phyloP scores from a whole-genome alignment of 805 yeast genomes.

The Nakazawaea laoshanensis region DNA sequence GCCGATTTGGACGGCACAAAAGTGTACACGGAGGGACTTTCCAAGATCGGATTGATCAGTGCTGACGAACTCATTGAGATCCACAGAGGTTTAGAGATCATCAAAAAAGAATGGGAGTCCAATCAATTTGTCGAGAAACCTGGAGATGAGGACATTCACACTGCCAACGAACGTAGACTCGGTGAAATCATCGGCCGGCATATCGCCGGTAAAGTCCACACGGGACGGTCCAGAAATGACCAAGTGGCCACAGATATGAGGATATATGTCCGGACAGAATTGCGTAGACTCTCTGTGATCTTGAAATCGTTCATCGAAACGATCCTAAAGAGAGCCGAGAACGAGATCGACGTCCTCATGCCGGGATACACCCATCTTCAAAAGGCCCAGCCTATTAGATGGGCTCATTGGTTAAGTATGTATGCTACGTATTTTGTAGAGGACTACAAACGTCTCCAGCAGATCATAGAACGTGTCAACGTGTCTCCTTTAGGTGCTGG shows the following conservation, averaged over 20 bases:
- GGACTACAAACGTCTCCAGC: constrained; percentile 78
- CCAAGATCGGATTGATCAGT: constrained; percentile 69
- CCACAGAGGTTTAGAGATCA: constrained; percentile 69
- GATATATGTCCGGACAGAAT: constrained; percentile 76
- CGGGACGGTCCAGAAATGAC: constrained; percentile 98
- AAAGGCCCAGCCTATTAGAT: constrained; percentile 98
- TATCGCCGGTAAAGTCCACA: constrained; percentile 96
- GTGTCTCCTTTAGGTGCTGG: constrained; percentile 93
- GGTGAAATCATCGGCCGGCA: constrained; percentile 93
- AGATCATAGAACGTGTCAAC: constrained; percentile 76
- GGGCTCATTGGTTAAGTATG: constrained; percentile 96
- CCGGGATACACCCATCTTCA: constrained; percentile 99
- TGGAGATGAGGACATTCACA: constrained; percentile 97
- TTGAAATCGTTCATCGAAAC: constrained; percentile 58
- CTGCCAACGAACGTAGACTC: constrained; percentile 95
- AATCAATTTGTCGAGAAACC: constrained; percentile 63
- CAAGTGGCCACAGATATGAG: constrained; percentile 99
- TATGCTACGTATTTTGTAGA: constrained; percentile 92
- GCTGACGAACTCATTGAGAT: constrained; percentile 68
- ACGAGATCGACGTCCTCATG: constrained; percentile 88
- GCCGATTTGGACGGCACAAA: constrained; percentile 93
- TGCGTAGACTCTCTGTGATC: constrained; percentile 49
- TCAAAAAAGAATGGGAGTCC: constrained; percentile 75
- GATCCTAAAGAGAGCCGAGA: constrained; percentile 65
- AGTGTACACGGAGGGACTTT: constrained; percentile 83